A percentile compares a stretch with the other conserved stretches of the same genome.
These are phyloP conservation scores for Candolleomyces efflorescens DNA, from an alignment of 768 basidiomycete genomes.

Conservation along the genomic window DNA sequence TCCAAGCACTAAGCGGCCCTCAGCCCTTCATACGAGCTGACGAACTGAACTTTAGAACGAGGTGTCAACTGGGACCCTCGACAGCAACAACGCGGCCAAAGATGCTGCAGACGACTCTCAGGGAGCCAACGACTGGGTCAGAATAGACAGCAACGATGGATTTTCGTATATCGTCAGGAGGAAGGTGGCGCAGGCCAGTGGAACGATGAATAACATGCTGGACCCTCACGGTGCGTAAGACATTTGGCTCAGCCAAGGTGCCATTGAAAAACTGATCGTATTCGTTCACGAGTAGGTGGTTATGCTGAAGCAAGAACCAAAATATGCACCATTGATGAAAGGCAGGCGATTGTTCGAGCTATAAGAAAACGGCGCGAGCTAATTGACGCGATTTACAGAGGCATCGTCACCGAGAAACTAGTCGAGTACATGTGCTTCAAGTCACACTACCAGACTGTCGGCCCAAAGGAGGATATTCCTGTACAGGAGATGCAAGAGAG, in stretches of 20 bases:
- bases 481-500: slow-evolving; percentile 74
- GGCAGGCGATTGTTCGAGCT: slow-evolving; percentile 39
- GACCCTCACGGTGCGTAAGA: slow-evolving; percentile 63
- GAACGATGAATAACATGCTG: slow-evolving; percentile 78
- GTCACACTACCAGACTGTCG: slow-evolving; percentile 66
- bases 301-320: slow-evolving; percentile 74
- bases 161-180: slow-evolving; percentile 76
- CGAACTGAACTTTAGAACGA: neutral
- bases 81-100: neutral
- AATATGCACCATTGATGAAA: slow-evolving; percentile 64
- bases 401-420: slow-evolving; percentile 79
- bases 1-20: neutral
- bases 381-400: slow-evolving; percentile 27
- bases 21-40: neutral
- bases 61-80: neutral
- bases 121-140: slow-evolving; percentile 59
- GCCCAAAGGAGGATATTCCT: slow-evolving; percentile 74
- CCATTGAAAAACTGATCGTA: neutral
- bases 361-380: neutral
- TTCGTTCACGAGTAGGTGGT: slow-evolving; percentile 40
- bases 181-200: slow-evolving; percentile 72
- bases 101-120: neutral
- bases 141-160: slow-evolving; percentile 73
- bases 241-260: neutral
- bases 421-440: slow-evolving; percentile 90